Base-by-base conservation (phyloP, 768 basidiomycete species). In the Pleurotus cornucopiae region DNA sequence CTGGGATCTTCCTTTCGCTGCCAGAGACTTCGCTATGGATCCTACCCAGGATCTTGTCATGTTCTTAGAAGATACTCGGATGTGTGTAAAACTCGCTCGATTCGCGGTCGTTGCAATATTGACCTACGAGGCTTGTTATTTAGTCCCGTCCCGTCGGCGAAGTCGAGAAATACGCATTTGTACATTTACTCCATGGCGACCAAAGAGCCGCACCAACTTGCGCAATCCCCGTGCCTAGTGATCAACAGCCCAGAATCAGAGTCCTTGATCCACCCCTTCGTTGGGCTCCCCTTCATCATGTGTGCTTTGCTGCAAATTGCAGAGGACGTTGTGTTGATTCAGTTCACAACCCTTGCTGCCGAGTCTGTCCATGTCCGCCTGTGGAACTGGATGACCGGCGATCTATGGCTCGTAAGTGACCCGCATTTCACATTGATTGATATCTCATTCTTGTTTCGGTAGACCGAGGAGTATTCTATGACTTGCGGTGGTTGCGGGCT, bases 21-120 rank as follows among this genome's bases (percentile, higher is more conserved):
- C 75, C 38, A 71, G 80, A 45, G 85, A 86, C 62, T 83, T 86
- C 57, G 83, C 82, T 0, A 78, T 86, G n/a, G 85, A 86, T 60
- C 83, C 85, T 1, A 76, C 80, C 3, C 85, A 86, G 64, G 83
- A 86, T 59, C 62, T 86, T 44, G 69, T 85, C 37, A 73, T 78
- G 5, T 64, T 81, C 13, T 65, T 82, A 14, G 61, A 66, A 53
- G 63, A 63, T 25, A 63, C 64, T 21, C 63, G 59, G 3, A 44
- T 48, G 63, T 65, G 55, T 4, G 30, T 34, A 34, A 14, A 62
- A 59, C 23, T 37, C 30, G 20, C 25, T 12, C 16, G 20, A 2
- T 7, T 11, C 3, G 30, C 4, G 30, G 30, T 34, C 11, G 2
- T 34, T 34, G 9, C 26, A 41, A 48, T 43, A n/a, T 44, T 54